A percentile compares a stretch with the other conserved stretches of the same genome.
Evolutionary conservation across 1,139 yeast species (phyloP).

Genomic region (Candida frijolesensis): DNA sequence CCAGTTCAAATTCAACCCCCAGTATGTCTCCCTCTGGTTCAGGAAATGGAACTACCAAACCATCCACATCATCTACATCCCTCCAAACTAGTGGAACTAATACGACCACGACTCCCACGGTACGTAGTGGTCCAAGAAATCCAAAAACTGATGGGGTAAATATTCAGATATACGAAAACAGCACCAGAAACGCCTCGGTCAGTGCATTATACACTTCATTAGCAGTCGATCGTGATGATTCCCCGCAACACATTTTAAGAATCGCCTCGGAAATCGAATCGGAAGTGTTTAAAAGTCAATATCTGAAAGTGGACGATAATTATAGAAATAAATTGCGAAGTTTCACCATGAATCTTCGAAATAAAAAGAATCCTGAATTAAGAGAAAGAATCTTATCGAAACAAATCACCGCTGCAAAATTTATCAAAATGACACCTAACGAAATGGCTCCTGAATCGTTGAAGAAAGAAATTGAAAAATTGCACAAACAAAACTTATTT

Average conservation of each 20-base stretch:
- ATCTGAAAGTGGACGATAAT: conserved; percentile 53
- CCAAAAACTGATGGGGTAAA: conserved; percentile 81
- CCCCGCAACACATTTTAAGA: conserved; percentile 54
- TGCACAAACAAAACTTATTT: conserved; percentile 85
- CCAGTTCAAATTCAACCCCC: background rate
- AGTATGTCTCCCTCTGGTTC: background rate
- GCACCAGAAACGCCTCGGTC: conserved; percentile 83
- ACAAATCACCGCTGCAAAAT: conserved; percentile 61
- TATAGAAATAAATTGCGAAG: conserved; percentile 84
- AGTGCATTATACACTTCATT: conserved; percentile 85
- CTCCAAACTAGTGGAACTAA: background rate
- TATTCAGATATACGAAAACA: conserved; percentile 66
- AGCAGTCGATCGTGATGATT: conserved; percentile 72
- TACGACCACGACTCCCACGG: conserved; percentile 2
- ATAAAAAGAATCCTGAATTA: conserved; percentile 85
- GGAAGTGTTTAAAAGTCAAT: conserved; percentile 64
- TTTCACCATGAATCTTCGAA: conserved; percentile 80
- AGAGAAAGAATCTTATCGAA: conserved; percentile 69
- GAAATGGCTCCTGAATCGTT: conserved; percentile 93
- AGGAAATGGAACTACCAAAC: conserved; percentile 4
- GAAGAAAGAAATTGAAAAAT: conserved; percentile 80
- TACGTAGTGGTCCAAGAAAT: conserved; percentile 59
- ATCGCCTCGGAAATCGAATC: conserved; percentile 74
- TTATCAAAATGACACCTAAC: conserved; percentile 82
- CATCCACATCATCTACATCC: conserved; percentile 14